Percentiles rank a stretch among this genome's conserved stretches.
phyloP scores from a whole-genome alignment of 2,329 filamentous ascomycete species.

The Xylariaceae sp. region DNA sequence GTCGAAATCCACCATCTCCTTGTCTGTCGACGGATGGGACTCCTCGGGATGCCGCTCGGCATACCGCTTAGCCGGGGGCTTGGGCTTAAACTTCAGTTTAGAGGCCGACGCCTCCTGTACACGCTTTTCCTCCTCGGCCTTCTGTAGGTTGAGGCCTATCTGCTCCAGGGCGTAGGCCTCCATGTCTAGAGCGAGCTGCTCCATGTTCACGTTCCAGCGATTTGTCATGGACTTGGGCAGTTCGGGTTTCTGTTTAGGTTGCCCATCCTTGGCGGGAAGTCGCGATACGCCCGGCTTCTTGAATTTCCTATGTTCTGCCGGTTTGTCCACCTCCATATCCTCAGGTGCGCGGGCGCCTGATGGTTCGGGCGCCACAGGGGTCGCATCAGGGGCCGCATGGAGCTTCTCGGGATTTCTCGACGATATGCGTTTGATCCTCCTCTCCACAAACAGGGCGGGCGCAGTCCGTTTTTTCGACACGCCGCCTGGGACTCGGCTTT shows the following conservation, averaged over 20 bases:
- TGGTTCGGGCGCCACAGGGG: constrained; percentile 3
- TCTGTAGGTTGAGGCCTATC: constrained; percentile 48
- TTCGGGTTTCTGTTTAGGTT: constrained; percentile 21
- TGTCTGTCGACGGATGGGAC: constrained; percentile 20
- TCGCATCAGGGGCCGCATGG: constrained; percentile 15
- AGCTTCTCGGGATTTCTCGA: constrained; percentile 21
- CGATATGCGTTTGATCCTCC: constrained; percentile 34
- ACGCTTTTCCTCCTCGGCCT: constrained; percentile 38
- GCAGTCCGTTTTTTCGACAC: constrained; percentile 39
- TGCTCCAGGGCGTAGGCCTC: constrained; percentile 50
- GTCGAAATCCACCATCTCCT: constrained; percentile 27
- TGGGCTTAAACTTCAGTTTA: constrained; percentile 47
- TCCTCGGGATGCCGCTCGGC: constrained; percentile 49
- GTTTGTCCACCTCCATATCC: constrained; percentile 22
- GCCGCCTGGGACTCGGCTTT: constrained; percentile 24
- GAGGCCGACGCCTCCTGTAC: constrained; percentile 24
- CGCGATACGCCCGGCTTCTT: constrained; percentile 34
- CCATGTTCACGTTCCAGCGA: constrained; percentile 35
- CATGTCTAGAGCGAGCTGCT: constrained; percentile 29
- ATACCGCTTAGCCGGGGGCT: constrained; percentile 49
- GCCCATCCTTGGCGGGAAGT: constrained; percentile 16
- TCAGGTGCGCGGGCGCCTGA: constrained; percentile 8
- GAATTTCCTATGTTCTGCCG: constrained; percentile 25
- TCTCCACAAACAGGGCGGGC: constrained; percentile 53
- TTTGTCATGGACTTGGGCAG: constrained; percentile 27